Percentiles rank a stretch among this genome's conserved stretches.
phyloP scores from a whole-genome alignment of 352 stramenopile species.

The Globisporangium cystogenes region DNA sequence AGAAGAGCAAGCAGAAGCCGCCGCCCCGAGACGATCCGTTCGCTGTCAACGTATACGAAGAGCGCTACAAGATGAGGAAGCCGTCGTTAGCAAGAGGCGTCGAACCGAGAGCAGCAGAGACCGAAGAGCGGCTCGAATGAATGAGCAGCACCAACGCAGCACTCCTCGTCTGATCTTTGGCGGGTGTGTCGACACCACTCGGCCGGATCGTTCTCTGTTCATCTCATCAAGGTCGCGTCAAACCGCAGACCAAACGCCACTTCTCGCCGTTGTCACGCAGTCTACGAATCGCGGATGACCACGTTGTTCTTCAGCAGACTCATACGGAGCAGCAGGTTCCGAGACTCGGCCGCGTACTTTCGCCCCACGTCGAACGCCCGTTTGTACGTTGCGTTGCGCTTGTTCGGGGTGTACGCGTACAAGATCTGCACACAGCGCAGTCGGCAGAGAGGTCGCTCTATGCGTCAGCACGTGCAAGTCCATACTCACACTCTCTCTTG shows the following conservation, averaged over 20 bases:
- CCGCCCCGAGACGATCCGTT: not conserved
- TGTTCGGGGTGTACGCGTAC: slow-evolving; percentile 75
- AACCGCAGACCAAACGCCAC: no score
- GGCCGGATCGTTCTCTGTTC: no score
- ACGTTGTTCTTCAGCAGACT: slow-evolving; percentile 85
- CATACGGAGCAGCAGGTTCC: slow-evolving; percentile 81
- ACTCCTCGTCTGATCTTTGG: no score
- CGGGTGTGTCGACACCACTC: no score
- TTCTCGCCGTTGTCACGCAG: not conserved
- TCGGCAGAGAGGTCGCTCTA: not conserved
- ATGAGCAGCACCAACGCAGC: not conserved
- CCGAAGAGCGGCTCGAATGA: not conserved
- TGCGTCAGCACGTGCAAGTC: no score
- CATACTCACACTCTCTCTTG: no score
- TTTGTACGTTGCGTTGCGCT: slow-evolving; percentile 71
- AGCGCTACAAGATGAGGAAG: not conserved
- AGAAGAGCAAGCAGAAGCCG: slow-evolving; percentile 4
- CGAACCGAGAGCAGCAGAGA: not conserved
- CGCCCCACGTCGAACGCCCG: slow-evolving; percentile 74
- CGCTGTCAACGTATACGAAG: not conserved
- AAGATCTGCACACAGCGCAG: slow-evolving; percentile 37
- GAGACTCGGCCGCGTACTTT: slow-evolving; percentile 78
- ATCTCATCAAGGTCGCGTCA: no score
- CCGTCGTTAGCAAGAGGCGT: not conserved
- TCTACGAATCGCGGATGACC: slow-evolving; percentile 67